phyloP scores from a whole-genome alignment of 208 protist species.

The Trypanosoma avium region DNA sequence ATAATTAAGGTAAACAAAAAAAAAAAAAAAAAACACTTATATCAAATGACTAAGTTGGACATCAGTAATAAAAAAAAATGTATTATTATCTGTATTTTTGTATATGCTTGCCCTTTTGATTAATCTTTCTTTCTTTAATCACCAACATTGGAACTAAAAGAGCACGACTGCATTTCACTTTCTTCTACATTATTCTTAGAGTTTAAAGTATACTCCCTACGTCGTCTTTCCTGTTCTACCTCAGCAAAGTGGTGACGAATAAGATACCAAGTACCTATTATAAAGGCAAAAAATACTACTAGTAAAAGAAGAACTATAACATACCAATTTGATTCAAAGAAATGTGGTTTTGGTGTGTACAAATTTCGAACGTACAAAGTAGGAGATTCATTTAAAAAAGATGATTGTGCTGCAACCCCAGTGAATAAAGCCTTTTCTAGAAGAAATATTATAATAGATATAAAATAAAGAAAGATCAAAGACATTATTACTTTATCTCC shows the following conservation, averaged over 20 bases:
- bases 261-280: not conserved
- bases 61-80: no score
- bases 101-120: no score
- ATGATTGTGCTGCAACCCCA: not conserved
- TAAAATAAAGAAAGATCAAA: no score
- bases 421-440: not conserved
- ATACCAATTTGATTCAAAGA: slow-evolving; percentile 12
- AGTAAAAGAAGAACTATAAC: slow-evolving; percentile 7
- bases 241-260: slow-evolving; percentile 2
- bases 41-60: not conserved
- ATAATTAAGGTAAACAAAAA: no score
- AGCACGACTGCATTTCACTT: not conserved
- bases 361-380: slow-evolving; percentile 6
- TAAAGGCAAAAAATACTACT: not conserved
- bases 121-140: no score
- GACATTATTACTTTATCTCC: no score
- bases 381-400: not conserved
- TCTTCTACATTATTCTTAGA: not conserved
- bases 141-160: not conserved
- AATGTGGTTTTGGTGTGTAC: not conserved
- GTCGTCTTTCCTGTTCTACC: not conserved
- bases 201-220: not conserved
- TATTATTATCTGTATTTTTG: no score
- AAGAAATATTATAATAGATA: no score
- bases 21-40: not conserved